Evolutionary conservation across 257 asterid species (phyloP), one percentile per base, ranked within the genome.

Genomic region (Mitragyna speciosa): DNA sequence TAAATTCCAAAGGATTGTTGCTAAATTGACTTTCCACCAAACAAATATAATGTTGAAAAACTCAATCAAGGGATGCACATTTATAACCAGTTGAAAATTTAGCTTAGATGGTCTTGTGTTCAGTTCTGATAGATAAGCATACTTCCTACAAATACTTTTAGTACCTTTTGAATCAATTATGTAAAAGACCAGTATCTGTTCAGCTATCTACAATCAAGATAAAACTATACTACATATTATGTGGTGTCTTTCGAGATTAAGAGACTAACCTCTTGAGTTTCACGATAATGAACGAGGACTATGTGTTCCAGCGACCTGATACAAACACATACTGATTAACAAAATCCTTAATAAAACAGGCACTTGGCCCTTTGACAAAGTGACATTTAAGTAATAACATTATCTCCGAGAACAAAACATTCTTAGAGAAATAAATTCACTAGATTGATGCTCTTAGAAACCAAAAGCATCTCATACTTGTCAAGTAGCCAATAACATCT

Each of bases 401-500:
- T 63, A 74, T 82, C 76, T 41, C 45, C 30, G 82, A 68, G 48
- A 61, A 73, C 76, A 65, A 58, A 82, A 41, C 59, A 22, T 64
- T 39, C 80, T 11, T 28, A 61, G 66, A 76, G 47, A 78, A 78
- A 72, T 72, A 73, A 73, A 78, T 69, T 73, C 58, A 75, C 47
- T 36, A 47, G 77, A 22, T 48, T 56, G 54, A 41, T 48, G 66
- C 74, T 77, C 70, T 54, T 59, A 56, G 80, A 39, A 63, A 80
- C 76, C 59, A 80, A 64, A 70, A 72, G 12, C 15, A 76, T 65
- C 79, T 54, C 97, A 83, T 91, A 95, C 99, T 95, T 95, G 88
- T 95, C 98, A 74, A 95, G 97, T 70, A 95, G 91, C 99, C 99
- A 95, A 86, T 93, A 95, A 84, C 99, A 95, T 90, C 99, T 91